Conservation (phyloP, 345 rosid species). For the Hibiscus tridactylites region DNA sequence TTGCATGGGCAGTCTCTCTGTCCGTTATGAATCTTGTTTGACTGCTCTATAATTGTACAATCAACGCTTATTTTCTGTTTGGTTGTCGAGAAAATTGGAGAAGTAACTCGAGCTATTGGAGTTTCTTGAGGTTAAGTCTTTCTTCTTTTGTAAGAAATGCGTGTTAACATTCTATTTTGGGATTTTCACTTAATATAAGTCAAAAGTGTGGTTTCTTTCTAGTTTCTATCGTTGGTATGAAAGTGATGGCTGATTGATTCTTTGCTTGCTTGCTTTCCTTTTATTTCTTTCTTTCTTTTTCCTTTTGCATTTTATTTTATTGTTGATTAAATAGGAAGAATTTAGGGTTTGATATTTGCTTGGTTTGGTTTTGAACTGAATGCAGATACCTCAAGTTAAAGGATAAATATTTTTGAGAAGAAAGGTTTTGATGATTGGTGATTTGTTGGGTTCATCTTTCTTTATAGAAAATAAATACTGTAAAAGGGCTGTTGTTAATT, state of each 20-base stretch:
- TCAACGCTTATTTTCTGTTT: constrained; percentile 2
- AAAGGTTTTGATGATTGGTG: not conserved
- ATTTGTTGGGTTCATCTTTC: not conserved
- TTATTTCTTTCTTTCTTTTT: no score
- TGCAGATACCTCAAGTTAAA: not conserved
- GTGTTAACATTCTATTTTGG: not conserved
- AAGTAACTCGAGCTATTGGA: not conserved
- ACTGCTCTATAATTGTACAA: not conserved
- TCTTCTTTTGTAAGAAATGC: not conserved
- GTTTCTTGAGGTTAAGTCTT: not conserved
- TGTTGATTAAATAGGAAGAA: not conserved
- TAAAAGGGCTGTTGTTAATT: constrained; percentile 4
- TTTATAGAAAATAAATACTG: not conserved
- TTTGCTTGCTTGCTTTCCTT: not conserved
- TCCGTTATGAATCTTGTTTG: not conserved
- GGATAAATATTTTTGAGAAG: not conserved
- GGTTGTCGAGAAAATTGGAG: constrained; percentile 9
- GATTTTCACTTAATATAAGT: not conserved
- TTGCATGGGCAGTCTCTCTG: not conserved
- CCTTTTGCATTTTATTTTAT: not conserved
- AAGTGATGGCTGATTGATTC: not conserved
- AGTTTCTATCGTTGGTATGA: not conserved
- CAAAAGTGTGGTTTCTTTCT: not conserved
- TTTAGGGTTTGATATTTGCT: not conserved
- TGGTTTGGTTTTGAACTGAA: not conserved